phyloP scores from a whole-genome alignment of 2,329 filamentous ascomycete species.

The Coleophoma crateriformis region DNA sequence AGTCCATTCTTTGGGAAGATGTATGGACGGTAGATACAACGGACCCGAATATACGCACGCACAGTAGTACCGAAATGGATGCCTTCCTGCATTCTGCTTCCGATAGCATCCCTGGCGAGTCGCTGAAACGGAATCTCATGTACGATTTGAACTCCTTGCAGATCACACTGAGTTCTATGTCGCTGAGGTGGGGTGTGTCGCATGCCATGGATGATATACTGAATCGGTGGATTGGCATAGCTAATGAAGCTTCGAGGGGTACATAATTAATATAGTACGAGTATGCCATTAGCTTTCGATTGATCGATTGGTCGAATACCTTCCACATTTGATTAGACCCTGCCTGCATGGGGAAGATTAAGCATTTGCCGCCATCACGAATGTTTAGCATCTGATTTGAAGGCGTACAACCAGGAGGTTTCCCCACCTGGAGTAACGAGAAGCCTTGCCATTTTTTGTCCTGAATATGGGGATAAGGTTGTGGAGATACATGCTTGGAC shows the following conservation, averaged over 20 bases:
- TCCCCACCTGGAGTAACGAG: too few species aligned
- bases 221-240: constrained; percentile 3
- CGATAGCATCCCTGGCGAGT: background rate
- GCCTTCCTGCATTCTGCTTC: background rate
- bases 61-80: background rate
- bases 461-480: too few species aligned
- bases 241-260: background rate
- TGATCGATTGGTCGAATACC: too few species aligned
- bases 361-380: too few species aligned
- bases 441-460: too few species aligned
- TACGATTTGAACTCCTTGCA: constrained; percentile 39
- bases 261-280: background rate
- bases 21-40: constrained; percentile 16
- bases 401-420: too few species aligned
- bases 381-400: too few species aligned
- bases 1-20: constrained; percentile 33
- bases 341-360: too few species aligned
- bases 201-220: constrained; percentile 6
- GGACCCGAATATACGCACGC: background rate
- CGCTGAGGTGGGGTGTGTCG: constrained; percentile 9
- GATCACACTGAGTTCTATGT: constrained; percentile 13
- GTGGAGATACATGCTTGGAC: too few species aligned
- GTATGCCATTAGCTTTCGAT: too few species aligned
- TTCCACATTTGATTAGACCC: too few species aligned
- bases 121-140: constrained; percentile 29